Percentiles rank a stretch among this genome's conserved stretches.
phyloP scores from a whole-genome alignment of 305 asterid species.

The Coffea humblotiana region DNA sequence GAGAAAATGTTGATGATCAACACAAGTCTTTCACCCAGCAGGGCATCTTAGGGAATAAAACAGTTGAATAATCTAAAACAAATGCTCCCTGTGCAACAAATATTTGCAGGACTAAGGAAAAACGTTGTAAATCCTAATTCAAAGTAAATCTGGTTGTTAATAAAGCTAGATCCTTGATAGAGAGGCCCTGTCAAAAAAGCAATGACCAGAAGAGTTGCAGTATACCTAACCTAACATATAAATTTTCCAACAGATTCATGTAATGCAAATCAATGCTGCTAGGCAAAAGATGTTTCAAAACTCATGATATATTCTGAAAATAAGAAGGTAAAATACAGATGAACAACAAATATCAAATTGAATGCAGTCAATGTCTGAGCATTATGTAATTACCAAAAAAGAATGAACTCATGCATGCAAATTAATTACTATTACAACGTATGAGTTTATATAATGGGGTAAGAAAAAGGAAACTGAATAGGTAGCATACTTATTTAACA shows the following conservation, averaged over 20 bases:
- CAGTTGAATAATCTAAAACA: neutral
- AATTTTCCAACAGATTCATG: neutral
- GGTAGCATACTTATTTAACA: slow-evolving; percentile 63
- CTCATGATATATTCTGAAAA: neutral
- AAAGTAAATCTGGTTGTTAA: neutral
- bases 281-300: neutral
- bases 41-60: neutral
- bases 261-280: neutral
- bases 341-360: neutral
- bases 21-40: neutral
- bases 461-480: neutral
- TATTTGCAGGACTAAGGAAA: neutral
- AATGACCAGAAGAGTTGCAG: neutral
- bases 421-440: neutral
- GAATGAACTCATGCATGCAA: neutral
- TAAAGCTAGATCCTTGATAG: neutral
- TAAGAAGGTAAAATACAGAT: neutral
- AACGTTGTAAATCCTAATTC: neutral
- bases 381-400: neutral
- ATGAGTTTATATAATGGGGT: neutral
- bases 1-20: neutral
- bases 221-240: neutral
- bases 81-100: neutral
- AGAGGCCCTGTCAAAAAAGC: neutral
- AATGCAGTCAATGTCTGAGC: neutral